Base-by-base conservation (phyloP, 257 asterid species). In the Agastache rugosa region DNA sequence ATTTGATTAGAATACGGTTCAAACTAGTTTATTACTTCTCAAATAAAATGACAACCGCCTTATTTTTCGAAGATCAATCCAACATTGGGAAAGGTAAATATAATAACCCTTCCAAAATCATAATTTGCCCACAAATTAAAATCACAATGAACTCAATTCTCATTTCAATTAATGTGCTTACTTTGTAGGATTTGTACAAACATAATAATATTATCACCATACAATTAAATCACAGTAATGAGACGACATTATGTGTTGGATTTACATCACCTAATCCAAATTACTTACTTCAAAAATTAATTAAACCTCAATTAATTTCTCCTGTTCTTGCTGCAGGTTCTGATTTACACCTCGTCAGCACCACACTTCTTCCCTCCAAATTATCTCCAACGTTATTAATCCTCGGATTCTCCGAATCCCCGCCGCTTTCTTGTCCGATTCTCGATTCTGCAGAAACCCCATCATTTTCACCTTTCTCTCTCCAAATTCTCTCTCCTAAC, bases 281-380 rank as follows among this genome's bases (percentile, higher is more conserved):
- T n/a, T n/a, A n/a, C 7, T 47, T 4, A 14, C 2, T 47, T 47
- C 6, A 8, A 39, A 39, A 8, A 8, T 8, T 2, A 39, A 39
- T 39, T 39, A 9, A 39, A 2, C 12, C 44, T 8, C 9, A 9
- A 39, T 8, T 37, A 6, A 1, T 37, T 2, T 1, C 2, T 8
- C 2, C 10, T 6, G 11, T 11, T 14, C 7, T 47, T 15, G 8
- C 0, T 47, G 91, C 89, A 42, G 92, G 91, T 35, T 88, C 91
- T 62, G 95, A 90, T 83, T 83, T 87, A 75, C 94, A 81, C 78
- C 92, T 86, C 8, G 85, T 88, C 0, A 88, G 87, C 44, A 82
- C 37, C 73, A 85, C 4, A 75, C 78, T 20, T 8, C 14, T 76
- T 58, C 73, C 72, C 67, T 82, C 61, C 67, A 53, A 62, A 39